These are phyloP conservation scores for Penicillium silybi DNA, from an alignment of 495 filamentous ascomycete species.

Conservation along the genomic window DNA sequence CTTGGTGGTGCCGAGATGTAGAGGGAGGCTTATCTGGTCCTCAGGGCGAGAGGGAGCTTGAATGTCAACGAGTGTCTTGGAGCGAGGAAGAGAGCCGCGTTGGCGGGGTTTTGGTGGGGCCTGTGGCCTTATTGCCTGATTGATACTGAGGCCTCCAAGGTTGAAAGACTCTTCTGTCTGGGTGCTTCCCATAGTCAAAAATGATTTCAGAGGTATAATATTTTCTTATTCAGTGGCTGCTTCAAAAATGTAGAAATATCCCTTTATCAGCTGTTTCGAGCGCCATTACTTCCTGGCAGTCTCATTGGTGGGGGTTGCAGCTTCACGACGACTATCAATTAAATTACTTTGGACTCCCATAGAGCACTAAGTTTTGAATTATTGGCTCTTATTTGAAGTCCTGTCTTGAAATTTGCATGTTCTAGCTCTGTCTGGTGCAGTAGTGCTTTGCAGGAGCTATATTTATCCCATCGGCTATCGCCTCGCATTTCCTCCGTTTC, in stretches of 20 bases:
- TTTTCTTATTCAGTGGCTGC: too few relatives aligned
- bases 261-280: not conserved
- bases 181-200: not conserved
- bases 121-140: constrained; percentile 28
- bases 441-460: not conserved
- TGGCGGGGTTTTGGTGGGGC: constrained; percentile 29
- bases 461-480: constrained; percentile 5
- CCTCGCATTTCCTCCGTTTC: not conserved
- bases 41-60: not conserved
- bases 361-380: not conserved
- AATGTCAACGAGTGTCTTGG: constrained; percentile 11
- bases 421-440: not conserved
- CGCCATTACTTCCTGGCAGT: not conserved
- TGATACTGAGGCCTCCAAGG: constrained; percentile 5
- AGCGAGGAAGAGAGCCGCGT: constrained; percentile 19
- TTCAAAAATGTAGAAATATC: not conserved
- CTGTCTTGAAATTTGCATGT: not conserved
- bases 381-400: not conserved
- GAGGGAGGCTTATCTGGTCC: not conserved
- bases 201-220: too few relatives aligned
- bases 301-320: not conserved
- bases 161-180: not conserved
- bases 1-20: not conserved
- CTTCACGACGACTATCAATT: not conserved
- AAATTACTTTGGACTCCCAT: not conserved